phyloP scores from a whole-genome alignment of 2,329 filamentous ascomycete species.

The Septoria linicola region DNA sequence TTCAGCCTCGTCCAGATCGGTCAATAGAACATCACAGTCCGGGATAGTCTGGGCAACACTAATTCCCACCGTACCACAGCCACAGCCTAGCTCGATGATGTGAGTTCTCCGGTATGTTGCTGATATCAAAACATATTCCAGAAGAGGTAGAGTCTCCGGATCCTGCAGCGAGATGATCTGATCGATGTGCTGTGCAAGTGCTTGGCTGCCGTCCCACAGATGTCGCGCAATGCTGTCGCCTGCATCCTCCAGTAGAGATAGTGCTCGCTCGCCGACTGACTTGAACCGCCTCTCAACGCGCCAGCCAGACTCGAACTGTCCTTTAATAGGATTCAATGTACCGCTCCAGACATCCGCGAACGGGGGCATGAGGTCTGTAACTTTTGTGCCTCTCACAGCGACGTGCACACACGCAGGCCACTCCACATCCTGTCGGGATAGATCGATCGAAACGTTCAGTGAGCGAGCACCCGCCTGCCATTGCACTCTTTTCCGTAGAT shows the following conservation, averaged over 20 bases:
- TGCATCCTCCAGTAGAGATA: constrained; percentile 66
- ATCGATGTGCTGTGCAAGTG: constrained; percentile 55
- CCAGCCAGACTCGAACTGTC: constrained; percentile 47
- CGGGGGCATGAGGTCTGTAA: constrained; percentile 37
- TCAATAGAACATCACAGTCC: constrained; percentile 57
- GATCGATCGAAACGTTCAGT: constrained; percentile 45
- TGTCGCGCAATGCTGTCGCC: constrained; percentile 72
- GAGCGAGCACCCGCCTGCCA: constrained; percentile 49
- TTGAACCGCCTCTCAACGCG: constrained; percentile 57
- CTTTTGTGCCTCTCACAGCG: constrained; percentile 36
- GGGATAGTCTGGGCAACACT: constrained; percentile 57
- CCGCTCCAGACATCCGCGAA: constrained; percentile 60
- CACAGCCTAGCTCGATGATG: constrained; percentile 65
- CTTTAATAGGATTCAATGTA: constrained; percentile 43
- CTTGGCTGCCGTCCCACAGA: constrained; percentile 65
- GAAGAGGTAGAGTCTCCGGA: constrained; percentile 36
- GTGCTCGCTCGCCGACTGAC: constrained; percentile 40
- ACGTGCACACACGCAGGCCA: constrained; percentile 46
- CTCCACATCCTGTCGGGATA: constrained; percentile 41
- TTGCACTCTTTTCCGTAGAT: constrained; percentile 43
- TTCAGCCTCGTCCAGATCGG: constrained; percentile 64
- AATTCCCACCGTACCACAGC: constrained; percentile 68
- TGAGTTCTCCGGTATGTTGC: constrained; percentile 46
- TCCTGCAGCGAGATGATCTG: constrained; percentile 41
- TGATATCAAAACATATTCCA: constrained; percentile 41